phyloP scores from a whole-genome alignment of 2,329 filamentous ascomycete genomes.

The Colletotrichum sp. region DNA sequence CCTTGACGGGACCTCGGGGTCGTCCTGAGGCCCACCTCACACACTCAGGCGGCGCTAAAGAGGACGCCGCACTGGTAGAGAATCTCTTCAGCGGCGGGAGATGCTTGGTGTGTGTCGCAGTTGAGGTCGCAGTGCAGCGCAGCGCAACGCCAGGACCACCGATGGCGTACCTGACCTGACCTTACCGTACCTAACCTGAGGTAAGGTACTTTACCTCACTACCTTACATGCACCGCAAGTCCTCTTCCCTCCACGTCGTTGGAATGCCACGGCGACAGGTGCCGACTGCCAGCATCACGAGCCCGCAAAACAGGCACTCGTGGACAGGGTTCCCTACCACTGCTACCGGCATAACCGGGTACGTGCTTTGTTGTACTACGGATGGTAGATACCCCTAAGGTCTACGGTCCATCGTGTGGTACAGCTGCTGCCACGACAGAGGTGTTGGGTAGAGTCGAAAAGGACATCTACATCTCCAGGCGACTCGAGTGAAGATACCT shows the following conservation, averaged over 20 bases:
- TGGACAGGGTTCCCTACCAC: background rate
- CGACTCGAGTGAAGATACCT: background rate
- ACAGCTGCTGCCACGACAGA: background rate
- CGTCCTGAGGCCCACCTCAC: conserved; percentile 10
- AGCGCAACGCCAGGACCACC: background rate
- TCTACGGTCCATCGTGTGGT: background rate
- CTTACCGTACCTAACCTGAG: background rate
- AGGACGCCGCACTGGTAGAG: background rate
- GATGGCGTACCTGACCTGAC: background rate
- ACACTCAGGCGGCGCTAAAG: conserved; percentile 7
- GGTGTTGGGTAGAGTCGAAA: background rate
- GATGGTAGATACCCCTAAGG: background rate
- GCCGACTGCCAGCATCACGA: background rate
- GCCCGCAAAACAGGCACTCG: background rate
- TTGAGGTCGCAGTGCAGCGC: background rate
- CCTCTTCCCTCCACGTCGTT: background rate
- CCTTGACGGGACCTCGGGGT: background rate
- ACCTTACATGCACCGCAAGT: background rate
- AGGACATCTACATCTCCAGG: background rate
- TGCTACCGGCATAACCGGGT: conserved; percentile 5
- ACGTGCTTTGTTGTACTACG: background rate
- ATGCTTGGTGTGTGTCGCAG: background rate
- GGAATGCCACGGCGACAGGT: background rate
- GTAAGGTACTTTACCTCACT: background rate
- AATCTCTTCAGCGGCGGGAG: background rate